phyloP scores from a whole-genome alignment of 768 basidiomycete genomes.

The Tremella yokohamensis region DNA sequence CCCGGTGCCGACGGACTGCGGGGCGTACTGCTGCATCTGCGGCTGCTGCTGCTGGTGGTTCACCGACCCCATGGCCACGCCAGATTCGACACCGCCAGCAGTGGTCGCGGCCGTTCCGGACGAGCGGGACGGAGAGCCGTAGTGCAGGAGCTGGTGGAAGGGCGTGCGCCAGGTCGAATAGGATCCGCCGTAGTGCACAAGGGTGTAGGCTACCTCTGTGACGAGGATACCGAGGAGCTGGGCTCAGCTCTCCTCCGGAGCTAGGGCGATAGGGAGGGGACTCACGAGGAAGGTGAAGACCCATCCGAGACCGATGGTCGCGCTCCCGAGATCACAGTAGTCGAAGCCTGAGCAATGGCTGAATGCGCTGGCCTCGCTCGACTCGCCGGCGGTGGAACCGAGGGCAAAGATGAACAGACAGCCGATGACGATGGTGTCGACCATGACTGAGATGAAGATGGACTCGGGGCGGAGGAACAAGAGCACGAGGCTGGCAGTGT shows the following conservation, averaged over 20 bases:
- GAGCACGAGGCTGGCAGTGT: constrained; percentile 20
- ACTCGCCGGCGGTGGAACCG: constrained; percentile 23
- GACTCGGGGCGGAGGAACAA: constrained; percentile 50
- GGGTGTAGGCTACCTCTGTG: constrained; percentile 31
- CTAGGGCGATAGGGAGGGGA: neutral
- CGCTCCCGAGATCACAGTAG: constrained; percentile 22
- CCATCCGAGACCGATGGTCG: constrained; percentile 33
- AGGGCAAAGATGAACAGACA: constrained; percentile 61
- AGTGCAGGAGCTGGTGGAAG: constrained; percentile 25
- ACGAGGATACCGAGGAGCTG: constrained; percentile 33
- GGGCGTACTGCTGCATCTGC: constrained; percentile 1
- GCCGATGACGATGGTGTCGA: constrained; percentile 64
- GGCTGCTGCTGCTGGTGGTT: neutral
- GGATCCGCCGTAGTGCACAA: constrained; percentile 23
- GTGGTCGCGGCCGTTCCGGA: neutral
- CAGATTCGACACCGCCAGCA: neutral
- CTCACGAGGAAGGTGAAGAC: constrained; percentile 33
- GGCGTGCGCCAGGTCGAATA: constrained; percentile 33
- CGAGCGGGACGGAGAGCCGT: constrained; percentile 9
- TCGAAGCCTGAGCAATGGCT: constrained; percentile 6
- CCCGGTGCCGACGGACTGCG: neutral
- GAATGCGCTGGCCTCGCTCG: constrained; percentile 19
- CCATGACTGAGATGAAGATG: constrained; percentile 72
- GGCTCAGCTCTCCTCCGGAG: constrained; percentile 3
- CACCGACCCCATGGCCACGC: constrained; percentile 1